Evolutionary conservation across 129 eudicot genomes (phyloP).

Genomic region (Saposhnikovia divaricata): DNA sequence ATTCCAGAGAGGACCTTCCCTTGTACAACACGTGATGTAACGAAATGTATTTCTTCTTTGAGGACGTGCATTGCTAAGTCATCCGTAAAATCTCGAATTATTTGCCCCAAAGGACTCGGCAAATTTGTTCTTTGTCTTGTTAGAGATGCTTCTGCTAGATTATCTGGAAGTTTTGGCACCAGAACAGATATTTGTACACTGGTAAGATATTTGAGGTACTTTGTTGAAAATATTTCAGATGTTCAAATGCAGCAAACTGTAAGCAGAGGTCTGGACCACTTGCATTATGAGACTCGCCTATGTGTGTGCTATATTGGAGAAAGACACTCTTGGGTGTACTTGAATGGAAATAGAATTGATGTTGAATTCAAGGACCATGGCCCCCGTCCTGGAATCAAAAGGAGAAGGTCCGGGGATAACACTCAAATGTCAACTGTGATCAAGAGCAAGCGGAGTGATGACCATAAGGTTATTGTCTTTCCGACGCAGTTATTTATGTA

Average conservation of each 20-base stretch:
- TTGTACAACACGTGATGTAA: constrained; percentile 18
- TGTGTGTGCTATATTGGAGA: too few relatives aligned
- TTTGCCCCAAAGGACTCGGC: constrained; percentile 12
- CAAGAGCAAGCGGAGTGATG: too few relatives aligned
- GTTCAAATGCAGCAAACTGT: background rate
- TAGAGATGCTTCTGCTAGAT: constrained; percentile 87
- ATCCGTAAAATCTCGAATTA: background rate
- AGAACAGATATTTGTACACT: constrained; percentile 46
- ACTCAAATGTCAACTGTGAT: too few relatives aligned
- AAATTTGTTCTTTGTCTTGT: constrained; percentile 61
- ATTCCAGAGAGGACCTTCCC: constrained; percentile 18
- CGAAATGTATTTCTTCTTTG: constrained; percentile 15
- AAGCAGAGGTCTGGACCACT: too few relatives aligned
- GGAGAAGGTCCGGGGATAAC: too few relatives aligned
- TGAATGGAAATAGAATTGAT: too few relatives aligned
- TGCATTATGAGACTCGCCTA: too few relatives aligned
- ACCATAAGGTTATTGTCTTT: too few relatives aligned
- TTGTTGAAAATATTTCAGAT: constrained; percentile 1
- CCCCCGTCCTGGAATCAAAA: too few relatives aligned
- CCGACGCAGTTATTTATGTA: too few relatives aligned
- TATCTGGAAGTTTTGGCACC: constrained; percentile 89
- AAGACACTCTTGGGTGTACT: too few relatives aligned
- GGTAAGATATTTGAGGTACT: constrained; percentile 17
- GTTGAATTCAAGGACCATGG: too few relatives aligned
- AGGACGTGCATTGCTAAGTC: constrained; percentile 8